Base-by-base conservation (phyloP, 177 flowering plant genomes). In the Tripterygium wilfordii region DNA sequence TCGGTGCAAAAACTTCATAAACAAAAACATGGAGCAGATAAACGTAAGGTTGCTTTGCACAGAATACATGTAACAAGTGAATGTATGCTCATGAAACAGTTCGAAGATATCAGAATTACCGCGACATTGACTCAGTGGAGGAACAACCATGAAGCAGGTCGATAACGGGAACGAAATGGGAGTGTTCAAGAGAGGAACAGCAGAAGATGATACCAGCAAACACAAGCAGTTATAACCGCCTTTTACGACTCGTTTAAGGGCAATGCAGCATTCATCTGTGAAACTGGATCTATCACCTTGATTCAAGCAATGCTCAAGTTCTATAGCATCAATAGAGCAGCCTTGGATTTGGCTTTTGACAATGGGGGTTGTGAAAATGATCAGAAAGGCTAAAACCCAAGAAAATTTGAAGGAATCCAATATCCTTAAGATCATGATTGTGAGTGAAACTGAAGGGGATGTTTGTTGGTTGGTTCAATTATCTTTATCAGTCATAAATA, bases 181-280 rank as follows among this genome's bases (percentile, higher is more conserved):
- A 5, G 47, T 5, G 17, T 5, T 32, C 2, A 13, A 33, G 33
- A 32, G 31, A 42, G 48, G 48, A 33, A 32, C 0, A 2, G 48
- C 42, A 23, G 48, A 22, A 30, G 33, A 7, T 12, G 40, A 22
- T 16, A 42, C 5, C 40, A 53, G 24, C 13, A 17, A 32, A 32
- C 56, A 42, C 41, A 53, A 24, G 41, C 56, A 53, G 18, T 33
- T 53, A 17, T 1, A 53, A 8, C 56, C 56, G 6, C 19, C 14
- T 24, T 24, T 30, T 14, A 53, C 31, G 17, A 24, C 41, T 16
- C 33, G 36, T 12, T 42, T 42, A 16, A 53, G 56, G 8, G 36
- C 10, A 15, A 22, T 24, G 48, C 56, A 53, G 48, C 56, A 53
- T 0, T 16, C 9, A 15, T 53, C 26, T 13, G 10, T 41, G 23